Evolutionary conservation across 1,139 yeast species (phyloP).

Genomic region (Eremothecium cymbalariae): DNA sequence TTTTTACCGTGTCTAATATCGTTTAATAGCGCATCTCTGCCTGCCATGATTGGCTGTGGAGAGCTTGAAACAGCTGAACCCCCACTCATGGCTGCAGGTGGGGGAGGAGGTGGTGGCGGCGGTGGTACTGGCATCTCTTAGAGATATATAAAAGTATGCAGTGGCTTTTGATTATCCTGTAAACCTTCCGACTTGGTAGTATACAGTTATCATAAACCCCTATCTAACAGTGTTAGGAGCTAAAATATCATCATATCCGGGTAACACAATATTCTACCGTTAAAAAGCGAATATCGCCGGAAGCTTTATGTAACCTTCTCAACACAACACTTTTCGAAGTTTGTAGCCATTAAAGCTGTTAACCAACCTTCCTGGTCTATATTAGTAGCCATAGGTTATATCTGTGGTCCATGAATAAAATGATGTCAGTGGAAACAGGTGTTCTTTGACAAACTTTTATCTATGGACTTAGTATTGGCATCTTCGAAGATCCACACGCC

Average conservation of each 20-base stretch:
- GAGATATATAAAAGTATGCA: no score
- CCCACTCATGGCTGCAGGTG: constrained; percentile 15
- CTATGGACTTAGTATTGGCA: constrained; percentile 37
- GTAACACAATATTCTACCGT: no score
- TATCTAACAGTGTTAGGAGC: no score
- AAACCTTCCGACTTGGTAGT: no score
- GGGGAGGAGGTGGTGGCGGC: constrained; percentile 32
- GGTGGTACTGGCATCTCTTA: no score
- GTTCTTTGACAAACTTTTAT: no score
- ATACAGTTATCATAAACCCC: no score
- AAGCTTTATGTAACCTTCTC: neutral
- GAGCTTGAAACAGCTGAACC: constrained; percentile 18
- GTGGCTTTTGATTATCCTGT: no score
- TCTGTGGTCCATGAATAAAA: no score
- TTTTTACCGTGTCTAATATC: constrained; percentile 75
- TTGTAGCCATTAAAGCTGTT: constrained; percentile 2
- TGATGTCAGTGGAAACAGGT: no score
- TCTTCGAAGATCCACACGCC: constrained; percentile 64
- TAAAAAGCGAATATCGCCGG: no score
- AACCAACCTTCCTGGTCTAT: neutral
- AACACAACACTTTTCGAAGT: neutral
- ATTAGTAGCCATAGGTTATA: neutral
- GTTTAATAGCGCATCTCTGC: constrained; percentile 74
- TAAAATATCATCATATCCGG: no score
- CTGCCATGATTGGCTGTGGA: constrained; percentile 30